phyloP scores from a whole-genome alignment of 179 eudicot species.

The Drosera spatulata region DNA sequence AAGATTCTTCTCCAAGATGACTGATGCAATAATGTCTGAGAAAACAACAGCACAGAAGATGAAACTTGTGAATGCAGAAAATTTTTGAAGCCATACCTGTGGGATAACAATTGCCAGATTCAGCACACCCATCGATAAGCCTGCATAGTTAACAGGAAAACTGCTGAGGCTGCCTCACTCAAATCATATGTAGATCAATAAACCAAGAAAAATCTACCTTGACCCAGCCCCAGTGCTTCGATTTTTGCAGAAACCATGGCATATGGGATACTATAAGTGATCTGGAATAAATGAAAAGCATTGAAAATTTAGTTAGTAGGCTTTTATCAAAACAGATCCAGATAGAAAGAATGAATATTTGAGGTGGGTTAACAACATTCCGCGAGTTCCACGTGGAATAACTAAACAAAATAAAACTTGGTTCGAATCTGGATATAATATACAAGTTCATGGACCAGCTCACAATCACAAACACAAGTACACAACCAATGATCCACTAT shows the following conservation, averaged over 20 bases:
- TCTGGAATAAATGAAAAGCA: conserved; percentile 33
- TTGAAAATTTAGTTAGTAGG: background rate
- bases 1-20: no score
- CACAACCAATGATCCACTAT: no score
- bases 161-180: conserved; percentile 6
- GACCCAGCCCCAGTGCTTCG: conserved; percentile 92
- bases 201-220: conserved; percentile 42
- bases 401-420: no score
- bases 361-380: background rate
- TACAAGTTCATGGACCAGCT: no score
- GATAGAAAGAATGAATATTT: background rate
- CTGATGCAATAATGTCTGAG: no score
- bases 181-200: background rate
- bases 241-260: conserved; percentile 82
- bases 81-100: conserved; percentile 40
- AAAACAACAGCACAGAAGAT: background rate
- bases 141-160: conserved; percentile 28
- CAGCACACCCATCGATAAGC: conserved; percentile 96
- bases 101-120: conserved; percentile 92
- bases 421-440: no score
- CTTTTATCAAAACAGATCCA: background rate
- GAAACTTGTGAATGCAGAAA: background rate
- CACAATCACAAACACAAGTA: no score
- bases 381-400: no score
- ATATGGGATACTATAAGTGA: conserved; percentile 95